Evolutionary conservation across 2,329 filamentous ascomycete species (phyloP).

Genomic region (Shiraia sp.): DNA sequence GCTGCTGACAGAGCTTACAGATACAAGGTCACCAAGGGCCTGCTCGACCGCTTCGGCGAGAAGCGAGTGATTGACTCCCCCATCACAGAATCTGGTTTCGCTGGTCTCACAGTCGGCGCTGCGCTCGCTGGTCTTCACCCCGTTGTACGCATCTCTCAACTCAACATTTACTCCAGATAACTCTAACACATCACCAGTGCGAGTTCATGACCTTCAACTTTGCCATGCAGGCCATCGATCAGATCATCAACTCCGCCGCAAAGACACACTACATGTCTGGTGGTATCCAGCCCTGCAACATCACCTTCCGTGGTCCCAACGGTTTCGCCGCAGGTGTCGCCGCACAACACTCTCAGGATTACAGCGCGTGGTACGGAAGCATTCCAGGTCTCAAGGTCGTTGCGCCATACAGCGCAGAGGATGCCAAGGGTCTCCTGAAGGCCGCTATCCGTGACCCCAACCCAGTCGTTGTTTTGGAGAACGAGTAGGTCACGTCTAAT

Average conservation of each 20-base stretch:
- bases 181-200: conserved; percentile 61
- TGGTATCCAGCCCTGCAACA: conserved; percentile 98
- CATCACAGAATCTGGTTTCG: conserved; percentile 97
- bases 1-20: conserved; percentile 51
- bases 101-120: conserved; percentile 89
- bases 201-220: conserved; percentile 99
- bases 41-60: conserved; percentile 94
- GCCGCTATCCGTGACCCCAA: conserved; percentile 98
- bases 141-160: conserved; percentile 64
- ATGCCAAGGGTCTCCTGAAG: conserved; percentile 97
- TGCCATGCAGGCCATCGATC: conserved; percentile 99
- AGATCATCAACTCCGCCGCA: conserved; percentile 97
- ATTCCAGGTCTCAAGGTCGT: conserved; percentile 98
- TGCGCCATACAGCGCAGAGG: conserved; percentile 92
- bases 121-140: conserved; percentile 93
- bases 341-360: conserved; percentile 98
- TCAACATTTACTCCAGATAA: background rate
- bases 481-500: conserved; percentile 46
- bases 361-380: conserved; percentile 97
- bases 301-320: conserved; percentile 99
- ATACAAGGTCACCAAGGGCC: conserved; percentile 99
- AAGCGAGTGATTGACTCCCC: conserved; percentile 97
- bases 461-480: conserved; percentile 75
- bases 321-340: conserved; percentile 94
- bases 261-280: conserved; percentile 99